Evolutionary conservation across 441 rosid species (phyloP).

Genomic region (Adansonia rubrostipa): DNA sequence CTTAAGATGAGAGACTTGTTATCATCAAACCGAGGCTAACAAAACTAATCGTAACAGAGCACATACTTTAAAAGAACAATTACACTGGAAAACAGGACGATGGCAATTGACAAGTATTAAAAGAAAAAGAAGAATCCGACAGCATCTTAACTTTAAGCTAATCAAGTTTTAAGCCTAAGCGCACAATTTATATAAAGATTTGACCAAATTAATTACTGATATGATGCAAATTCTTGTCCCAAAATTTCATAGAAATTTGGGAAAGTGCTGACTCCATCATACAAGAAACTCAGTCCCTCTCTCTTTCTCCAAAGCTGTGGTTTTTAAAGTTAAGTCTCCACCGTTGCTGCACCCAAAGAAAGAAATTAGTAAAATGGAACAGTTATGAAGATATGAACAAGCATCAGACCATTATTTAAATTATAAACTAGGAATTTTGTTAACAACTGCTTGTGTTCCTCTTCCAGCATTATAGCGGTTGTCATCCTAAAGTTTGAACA

Average conservation of each 20-base stretch:
- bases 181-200: not conserved
- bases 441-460: constrained; percentile 73
- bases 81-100: not conserved
- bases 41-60: not conserved
- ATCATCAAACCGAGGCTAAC: not conserved
- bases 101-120: not conserved
- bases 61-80: constrained; percentile 54
- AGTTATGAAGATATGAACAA: not conserved
- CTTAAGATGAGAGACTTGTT: not conserved
- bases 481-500: constrained; percentile 58
- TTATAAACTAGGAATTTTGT: constrained; percentile 72
- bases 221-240: not conserved
- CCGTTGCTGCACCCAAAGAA: constrained; percentile 56
- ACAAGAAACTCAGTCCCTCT: constrained; percentile 64
- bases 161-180: not conserved
- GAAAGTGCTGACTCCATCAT: constrained; percentile 77
- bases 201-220: not conserved
- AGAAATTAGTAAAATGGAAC: not conserved
- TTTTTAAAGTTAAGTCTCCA: constrained; percentile 66
- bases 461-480: constrained; percentile 90
- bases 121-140: not conserved
- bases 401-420: too few relatives aligned
- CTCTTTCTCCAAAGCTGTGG: constrained; percentile 74
- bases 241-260: not conserved
- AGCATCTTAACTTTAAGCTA: not conserved